phyloP scores from a whole-genome alignment of 192 early-diverging fungal genomes.

The Backusella circina region DNA sequence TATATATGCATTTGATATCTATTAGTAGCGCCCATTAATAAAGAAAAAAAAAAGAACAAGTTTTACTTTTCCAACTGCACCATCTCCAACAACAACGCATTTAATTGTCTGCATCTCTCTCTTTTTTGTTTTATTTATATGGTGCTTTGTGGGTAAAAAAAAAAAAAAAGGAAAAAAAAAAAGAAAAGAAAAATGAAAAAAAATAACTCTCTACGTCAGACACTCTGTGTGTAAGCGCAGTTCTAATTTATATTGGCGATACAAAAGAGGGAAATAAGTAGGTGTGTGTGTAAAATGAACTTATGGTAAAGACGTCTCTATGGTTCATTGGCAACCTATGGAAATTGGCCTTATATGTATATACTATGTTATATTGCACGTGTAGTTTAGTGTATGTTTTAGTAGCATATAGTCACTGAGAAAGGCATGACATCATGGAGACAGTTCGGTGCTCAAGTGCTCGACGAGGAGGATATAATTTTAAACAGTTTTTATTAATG shows the following conservation, averaged over 20 bases:
- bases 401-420: no score
- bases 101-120: constrained; percentile 66
- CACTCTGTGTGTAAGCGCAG: background rate
- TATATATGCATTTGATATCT: background rate
- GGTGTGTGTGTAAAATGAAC: no score
- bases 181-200: background rate
- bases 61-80: constrained; percentile 68
- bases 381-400: no score
- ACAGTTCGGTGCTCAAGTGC: no score
- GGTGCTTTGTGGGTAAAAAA: background rate
- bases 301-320: no score
- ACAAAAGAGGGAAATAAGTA: background rate
- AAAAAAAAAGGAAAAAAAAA: background rate
- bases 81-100: constrained; percentile 76
- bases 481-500: no score
- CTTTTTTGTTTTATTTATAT: background rate
- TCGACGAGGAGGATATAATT: no score
- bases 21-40: background rate
- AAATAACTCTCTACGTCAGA: background rate
- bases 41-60: background rate
- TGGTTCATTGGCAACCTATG: no score
- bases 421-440: no score
- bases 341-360: no score
- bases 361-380: no score
- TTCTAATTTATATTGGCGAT: background rate